Conservation (phyloP, 257 asterid species). For the Craterostigma plantagineum region DNA sequence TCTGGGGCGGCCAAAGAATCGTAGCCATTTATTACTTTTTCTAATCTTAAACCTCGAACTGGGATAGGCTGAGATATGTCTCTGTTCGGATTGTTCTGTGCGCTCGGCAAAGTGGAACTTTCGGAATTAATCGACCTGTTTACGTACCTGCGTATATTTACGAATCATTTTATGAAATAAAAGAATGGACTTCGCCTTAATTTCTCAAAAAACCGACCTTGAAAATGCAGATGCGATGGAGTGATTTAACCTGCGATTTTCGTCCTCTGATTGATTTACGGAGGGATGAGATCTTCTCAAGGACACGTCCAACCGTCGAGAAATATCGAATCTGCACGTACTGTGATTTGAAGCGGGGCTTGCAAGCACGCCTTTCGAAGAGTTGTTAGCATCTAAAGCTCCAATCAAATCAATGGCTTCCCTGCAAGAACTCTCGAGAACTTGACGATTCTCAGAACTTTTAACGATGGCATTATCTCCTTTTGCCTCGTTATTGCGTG, state of each 20-base stretch:
- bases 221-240: constrained; percentile 93
- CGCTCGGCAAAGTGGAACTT: neutral
- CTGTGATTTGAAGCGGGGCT: constrained; percentile 19
- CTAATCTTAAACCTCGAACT: constrained; percentile 31
- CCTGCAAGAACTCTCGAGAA: constrained; percentile 13
- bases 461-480: constrained; percentile 9
- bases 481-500: constrained; percentile 10
- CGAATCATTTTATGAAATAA: neutral
- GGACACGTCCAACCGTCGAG: constrained; percentile 53
- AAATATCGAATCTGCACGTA: constrained; percentile 29
- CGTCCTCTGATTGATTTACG: too few relatives aligned
- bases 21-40: constrained; percentile 19
- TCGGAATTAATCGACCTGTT: neutral
- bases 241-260: constrained; percentile 39
- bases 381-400: constrained; percentile 37
- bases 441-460: constrained; percentile 15
- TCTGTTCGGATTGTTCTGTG: neutral
- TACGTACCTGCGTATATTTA: neutral
- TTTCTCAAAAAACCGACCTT: constrained; percentile 33
- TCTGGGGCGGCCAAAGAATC: constrained; percentile 28
- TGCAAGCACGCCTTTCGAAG: constrained; percentile 17
- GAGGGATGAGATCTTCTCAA: constrained; percentile 68
- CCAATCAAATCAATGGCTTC: constrained; percentile 84
- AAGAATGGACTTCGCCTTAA: neutral
- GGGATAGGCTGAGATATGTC: constrained; percentile 31